phyloP scores from a whole-genome alignment of 148 eudicot genomes.

The Camellia lanceoleosa region DNA sequence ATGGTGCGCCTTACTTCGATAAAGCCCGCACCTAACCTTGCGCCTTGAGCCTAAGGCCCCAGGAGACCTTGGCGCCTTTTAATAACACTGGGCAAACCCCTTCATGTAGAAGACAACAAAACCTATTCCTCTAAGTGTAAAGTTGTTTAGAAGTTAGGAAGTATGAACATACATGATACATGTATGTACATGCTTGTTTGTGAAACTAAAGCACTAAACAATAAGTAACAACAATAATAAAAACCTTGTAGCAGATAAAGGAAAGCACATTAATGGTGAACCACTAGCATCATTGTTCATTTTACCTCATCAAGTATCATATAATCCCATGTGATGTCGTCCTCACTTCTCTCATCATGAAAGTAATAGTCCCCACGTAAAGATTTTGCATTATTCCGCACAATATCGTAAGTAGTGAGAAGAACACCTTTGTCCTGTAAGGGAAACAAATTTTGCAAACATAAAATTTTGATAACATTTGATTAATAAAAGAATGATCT shows the following conservation, averaged over 20 bases:
- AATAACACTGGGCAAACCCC: not conserved
- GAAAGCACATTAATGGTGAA: not conserved
- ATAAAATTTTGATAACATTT: not conserved
- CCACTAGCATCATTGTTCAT: not conserved
- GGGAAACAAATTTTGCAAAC: constrained; percentile 8
- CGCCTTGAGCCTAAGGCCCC: too few species aligned
- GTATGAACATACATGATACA: not conserved
- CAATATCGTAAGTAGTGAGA: constrained; percentile 90
- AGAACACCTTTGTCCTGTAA: constrained; percentile 86
- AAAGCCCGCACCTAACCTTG: too few species aligned
- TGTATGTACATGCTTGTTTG: not conserved
- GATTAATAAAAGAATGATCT: not conserved
- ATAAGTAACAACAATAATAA: not conserved
- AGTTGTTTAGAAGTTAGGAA: not conserved
- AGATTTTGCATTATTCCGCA: constrained; percentile 73
- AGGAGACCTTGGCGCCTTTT: not conserved
- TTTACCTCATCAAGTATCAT: constrained; percentile 95
- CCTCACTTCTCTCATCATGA: constrained; percentile 52
- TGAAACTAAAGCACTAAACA: not conserved
- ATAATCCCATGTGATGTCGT: constrained; percentile 80
- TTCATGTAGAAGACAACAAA: not conserved
- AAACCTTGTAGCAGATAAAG: not conserved
- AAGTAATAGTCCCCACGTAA: constrained; percentile 45
- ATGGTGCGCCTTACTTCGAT: too few species aligned
- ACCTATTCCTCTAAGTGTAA: not conserved